Evolutionary conservation across 306 rosid species (phyloP).

Genomic region (Cicer yamashitae): DNA sequence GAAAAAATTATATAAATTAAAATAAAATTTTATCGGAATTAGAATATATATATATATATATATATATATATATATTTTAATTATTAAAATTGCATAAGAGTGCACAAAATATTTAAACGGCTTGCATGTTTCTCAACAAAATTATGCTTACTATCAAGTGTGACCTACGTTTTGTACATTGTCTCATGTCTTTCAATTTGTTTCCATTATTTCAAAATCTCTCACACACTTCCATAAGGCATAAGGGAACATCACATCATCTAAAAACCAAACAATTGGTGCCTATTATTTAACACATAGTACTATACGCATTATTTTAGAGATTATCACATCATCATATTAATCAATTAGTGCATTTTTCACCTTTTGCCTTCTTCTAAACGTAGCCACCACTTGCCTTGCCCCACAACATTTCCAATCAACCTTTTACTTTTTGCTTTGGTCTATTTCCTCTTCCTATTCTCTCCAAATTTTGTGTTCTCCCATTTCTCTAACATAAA

Average conservation of each 20-base stretch:
- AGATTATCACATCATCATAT: conserved; percentile 29
- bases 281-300: background rate
- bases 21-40: too few relatives aligned
- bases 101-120: too few relatives aligned
- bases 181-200: background rate
- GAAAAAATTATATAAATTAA: too few relatives aligned
- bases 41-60: too few relatives aligned
- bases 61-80: too few relatives aligned
- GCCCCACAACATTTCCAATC: conserved; percentile 47
- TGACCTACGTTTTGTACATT: background rate
- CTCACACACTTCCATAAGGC: background rate
- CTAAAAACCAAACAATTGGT: conserved; percentile 11
- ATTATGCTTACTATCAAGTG: too few relatives aligned
- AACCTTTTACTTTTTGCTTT: conserved; percentile 30
- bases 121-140: too few relatives aligned
- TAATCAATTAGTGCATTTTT: conserved; percentile 1
- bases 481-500: conserved; percentile 24
- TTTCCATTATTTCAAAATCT: background rate
- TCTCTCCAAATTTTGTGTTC: conserved; percentile 9
- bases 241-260: conserved; percentile 12
- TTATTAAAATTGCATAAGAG: too few relatives aligned
- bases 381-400: conserved; percentile 34
- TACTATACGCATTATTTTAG: conserved; percentile 3
- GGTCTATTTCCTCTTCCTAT: conserved; percentile 5
- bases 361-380: conserved; percentile 32